Evolutionary conservation across 2,329 filamentous ascomycete species (phyloP), one percentile per base, ranked within the genome.

Genomic region (Pyrenophora graminea): DNA sequence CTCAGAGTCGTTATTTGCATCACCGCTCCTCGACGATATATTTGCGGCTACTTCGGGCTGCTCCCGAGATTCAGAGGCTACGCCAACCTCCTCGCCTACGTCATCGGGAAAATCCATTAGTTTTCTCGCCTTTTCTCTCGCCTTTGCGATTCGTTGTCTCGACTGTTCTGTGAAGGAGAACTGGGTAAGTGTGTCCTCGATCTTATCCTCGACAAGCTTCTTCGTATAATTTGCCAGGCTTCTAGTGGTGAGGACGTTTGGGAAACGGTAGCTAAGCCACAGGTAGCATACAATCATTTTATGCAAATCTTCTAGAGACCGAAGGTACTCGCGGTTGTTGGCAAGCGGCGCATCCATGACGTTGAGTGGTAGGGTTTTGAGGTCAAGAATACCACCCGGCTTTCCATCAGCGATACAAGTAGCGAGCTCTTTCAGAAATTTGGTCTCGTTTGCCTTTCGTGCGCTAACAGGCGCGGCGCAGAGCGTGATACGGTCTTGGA

Each of bases 241-340:
- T 62, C 93, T 84, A 58, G 87, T 89, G 5, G 78, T 82, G 71
- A 97, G 96, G 43, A 95, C 81, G 41, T 90, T 89, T 3, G 85
- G 80, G 71, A 93, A 96, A 6, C 93, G 87, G 73, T 93, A 97
- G 62, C 89, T 93, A 13, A 99, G 80, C 94, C 94, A 99, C 2
- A 96, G 80, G 69, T 97, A 99, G 39, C 92, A 77, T 38, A 93
- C 90, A 32, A 99, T 77, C 23, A 85, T 80, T 64, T 90, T 89
- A 76, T 99, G 94, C 13, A 99, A 79, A 3, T 77, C 72, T 71
- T 99, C 94, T 17, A 97, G 78, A 7, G 79, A 74, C 47, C 78
- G 77, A 9, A 99, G 79, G 59, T 91, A 90, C 0, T 77, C 70
- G 45, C 80, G 75, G 12, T 73, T 70, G 1, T 70, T 69, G 0